These are phyloP conservation scores for Monosporascus sp. DNA, from an alignment of 2,329 filamentous ascomycete genomes.

Conservation along the genomic window DNA sequence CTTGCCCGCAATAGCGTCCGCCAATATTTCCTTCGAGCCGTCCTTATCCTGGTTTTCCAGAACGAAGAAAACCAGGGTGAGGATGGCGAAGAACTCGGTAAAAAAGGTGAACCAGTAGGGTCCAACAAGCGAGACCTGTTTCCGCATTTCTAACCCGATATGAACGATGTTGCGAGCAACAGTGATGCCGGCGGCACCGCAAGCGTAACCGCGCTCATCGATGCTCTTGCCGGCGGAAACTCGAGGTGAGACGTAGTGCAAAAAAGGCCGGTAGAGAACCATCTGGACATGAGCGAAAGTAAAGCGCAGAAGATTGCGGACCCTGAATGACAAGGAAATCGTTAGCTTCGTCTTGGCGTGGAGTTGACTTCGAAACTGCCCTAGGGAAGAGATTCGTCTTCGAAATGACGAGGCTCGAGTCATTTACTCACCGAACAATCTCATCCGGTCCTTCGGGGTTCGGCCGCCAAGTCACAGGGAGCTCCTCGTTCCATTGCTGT, in stretches of 20 bases:
- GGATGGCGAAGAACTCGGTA: constrained; percentile 74
- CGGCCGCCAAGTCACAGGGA: constrained; percentile 74
- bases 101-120: constrained; percentile 86
- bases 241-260: constrained; percentile 73
- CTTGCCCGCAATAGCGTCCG: constrained; percentile 78
- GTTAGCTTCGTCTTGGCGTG: not conserved
- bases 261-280: constrained; percentile 74
- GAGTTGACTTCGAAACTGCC: no score
- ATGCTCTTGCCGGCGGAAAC: constrained; percentile 50
- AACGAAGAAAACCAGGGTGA: constrained; percentile 74
- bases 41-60: constrained; percentile 73
- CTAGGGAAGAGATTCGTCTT: no score
- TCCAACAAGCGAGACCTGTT: constrained; percentile 67
- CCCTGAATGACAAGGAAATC: constrained; percentile 30
- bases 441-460: constrained; percentile 71
- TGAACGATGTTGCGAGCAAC: constrained; percentile 71
- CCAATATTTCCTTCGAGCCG: constrained; percentile 72
- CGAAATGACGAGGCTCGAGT: no score
- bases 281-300: constrained; percentile 81
- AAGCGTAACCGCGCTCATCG: constrained; percentile 76
- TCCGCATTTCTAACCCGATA: constrained; percentile 72
- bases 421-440: constrained; percentile 61
- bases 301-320: constrained; percentile 72
- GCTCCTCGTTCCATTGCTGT: constrained; percentile 55
- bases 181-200: constrained; percentile 56